Percentiles rank a stretch among this genome's conserved stretches.
phyloP scores from a whole-genome alignment of 169 alveolate species.

The Plasmodium vivax region DNA sequence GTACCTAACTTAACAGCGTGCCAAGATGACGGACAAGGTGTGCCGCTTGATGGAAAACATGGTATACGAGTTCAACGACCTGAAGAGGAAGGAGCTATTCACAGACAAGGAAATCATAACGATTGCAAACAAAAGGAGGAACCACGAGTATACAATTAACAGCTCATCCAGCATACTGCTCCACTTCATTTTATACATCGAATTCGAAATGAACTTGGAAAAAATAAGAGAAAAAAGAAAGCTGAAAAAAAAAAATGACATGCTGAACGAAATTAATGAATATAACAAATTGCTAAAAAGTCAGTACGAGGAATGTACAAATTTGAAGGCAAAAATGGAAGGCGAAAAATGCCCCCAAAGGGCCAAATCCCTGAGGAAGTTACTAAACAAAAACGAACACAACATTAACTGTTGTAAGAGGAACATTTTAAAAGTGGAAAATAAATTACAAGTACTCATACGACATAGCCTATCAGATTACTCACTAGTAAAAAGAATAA shows the following conservation, averaged over 20 bases:
- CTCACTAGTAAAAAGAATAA: conserved; percentile 56
- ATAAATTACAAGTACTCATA: conserved; percentile 41
- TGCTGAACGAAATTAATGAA: conserved; percentile 24
- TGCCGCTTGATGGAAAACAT: conserved; percentile 45
- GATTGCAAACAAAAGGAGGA: conserved; percentile 64
- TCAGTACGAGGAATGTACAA: neutral
- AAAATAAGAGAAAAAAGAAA: conserved; percentile 49
- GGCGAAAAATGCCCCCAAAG: conserved; percentile 9
- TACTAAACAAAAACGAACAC: conserved; percentile 28
- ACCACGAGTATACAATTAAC: conserved; percentile 56
- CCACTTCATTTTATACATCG: conserved; percentile 45
- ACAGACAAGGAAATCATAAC: conserved; percentile 26
- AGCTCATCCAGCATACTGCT: conserved; percentile 15
- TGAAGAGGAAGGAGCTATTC: conserved; percentile 40
- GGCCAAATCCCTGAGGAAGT: conserved; percentile 4
- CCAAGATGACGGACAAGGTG: conserved; percentile 27
- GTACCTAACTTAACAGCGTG: neutral
- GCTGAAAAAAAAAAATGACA: conserved; percentile 18
- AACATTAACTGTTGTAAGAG: conserved; percentile 16
- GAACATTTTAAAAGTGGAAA: conserved; percentile 18
- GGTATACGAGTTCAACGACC: conserved; percentile 44
- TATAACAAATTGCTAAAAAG: conserved; percentile 33
- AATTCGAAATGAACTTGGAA: conserved; percentile 53
- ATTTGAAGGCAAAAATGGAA: conserved; percentile 14
- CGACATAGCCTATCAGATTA: conserved; percentile 27